Conservation (phyloP, 805 yeast genomes). For the Nakazawaea ishiwadae region DNA sequence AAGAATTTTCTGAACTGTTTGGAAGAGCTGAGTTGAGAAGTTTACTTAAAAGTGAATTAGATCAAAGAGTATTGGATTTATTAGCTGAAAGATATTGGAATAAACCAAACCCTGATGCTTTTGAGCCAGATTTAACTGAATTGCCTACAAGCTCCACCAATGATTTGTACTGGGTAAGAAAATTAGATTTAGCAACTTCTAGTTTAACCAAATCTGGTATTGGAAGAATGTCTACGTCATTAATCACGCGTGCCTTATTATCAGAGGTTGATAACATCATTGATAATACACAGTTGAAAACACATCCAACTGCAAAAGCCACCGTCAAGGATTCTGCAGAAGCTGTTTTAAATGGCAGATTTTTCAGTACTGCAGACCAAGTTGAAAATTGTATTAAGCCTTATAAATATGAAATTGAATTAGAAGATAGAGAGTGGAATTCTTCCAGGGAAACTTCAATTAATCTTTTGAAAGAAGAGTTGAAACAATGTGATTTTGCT, state of each 20-base stretch:
- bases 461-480: constrained; percentile 72
- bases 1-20: constrained; percentile 79
- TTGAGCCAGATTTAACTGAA: constrained; percentile 49
- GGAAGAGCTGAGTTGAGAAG: constrained; percentile 80
- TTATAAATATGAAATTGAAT: constrained; percentile 92
- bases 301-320: constrained; percentile 81
- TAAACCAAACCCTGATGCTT: constrained; percentile 35
- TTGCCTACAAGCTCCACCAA: constrained; percentile 55
- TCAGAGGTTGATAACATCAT: constrained; percentile 74
- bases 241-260: constrained; percentile 75
- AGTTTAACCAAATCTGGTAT: constrained; percentile 88
- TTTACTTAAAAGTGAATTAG: constrained; percentile 76
- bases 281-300: constrained; percentile 67
- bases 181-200: constrained; percentile 78
- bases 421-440: constrained; percentile 93
- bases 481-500: constrained; percentile 72
- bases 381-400: constrained; percentile 98
- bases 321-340: constrained; percentile 84
- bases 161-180: constrained; percentile 82
- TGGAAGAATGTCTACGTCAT: constrained; percentile 81
- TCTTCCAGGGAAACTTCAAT: constrained; percentile 75
- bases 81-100: constrained; percentile 94
- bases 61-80: constrained; percentile 82
- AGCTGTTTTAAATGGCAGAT: constrained; percentile 71
- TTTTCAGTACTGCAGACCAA: constrained; percentile 92